Evolutionary conservation across 495 filamentous ascomycete species (phyloP).

Genomic region (Oidiodendron maius): DNA sequence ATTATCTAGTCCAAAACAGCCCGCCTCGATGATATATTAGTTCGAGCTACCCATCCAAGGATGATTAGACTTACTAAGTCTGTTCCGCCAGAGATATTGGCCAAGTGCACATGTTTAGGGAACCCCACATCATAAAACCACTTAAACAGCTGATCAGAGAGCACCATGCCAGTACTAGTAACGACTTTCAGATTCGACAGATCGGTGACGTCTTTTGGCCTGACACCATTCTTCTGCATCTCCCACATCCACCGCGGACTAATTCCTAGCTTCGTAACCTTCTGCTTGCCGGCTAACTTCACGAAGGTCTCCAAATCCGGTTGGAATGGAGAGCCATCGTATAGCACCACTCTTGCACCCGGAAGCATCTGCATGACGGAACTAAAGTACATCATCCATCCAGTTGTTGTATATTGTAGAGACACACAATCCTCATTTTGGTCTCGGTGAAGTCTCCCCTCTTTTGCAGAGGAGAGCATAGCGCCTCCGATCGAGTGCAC

Average conservation of each 20-base stretch:
- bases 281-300: conserved; percentile 49
- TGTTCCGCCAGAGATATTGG: conserved; percentile 73
- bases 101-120: conserved; percentile 53
- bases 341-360: conserved; percentile 56
- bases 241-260: conserved; percentile 74
- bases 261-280: conserved; percentile 56
- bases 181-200: conserved; percentile 53
- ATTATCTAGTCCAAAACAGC: conserved; percentile 63
- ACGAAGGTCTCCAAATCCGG: conserved; percentile 57
- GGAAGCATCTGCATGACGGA: conserved; percentile 44
- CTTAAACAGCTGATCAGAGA: conserved; percentile 64
- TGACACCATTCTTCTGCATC: conserved; percentile 50
- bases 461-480: conserved; percentile 53
- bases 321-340: conserved; percentile 73
- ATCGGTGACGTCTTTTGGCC: conserved; percentile 54
- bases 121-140: conserved; percentile 84
- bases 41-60: background rate
- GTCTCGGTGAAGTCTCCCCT: conserved; percentile 54
- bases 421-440: conserved; percentile 38
- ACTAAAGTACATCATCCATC: conserved; percentile 81
- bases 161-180: conserved; percentile 71
- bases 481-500: conserved; percentile 63
- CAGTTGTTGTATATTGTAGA: conserved; percentile 41
- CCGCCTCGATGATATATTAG: conserved; percentile 33
- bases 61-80: conserved; percentile 47